A percentile compares a stretch with the other conserved stretches of the same genome.
phyloP scores from a whole-genome alignment of 371 early-diverging fungal genomes.

The Apophysomyces variabilis region DNA sequence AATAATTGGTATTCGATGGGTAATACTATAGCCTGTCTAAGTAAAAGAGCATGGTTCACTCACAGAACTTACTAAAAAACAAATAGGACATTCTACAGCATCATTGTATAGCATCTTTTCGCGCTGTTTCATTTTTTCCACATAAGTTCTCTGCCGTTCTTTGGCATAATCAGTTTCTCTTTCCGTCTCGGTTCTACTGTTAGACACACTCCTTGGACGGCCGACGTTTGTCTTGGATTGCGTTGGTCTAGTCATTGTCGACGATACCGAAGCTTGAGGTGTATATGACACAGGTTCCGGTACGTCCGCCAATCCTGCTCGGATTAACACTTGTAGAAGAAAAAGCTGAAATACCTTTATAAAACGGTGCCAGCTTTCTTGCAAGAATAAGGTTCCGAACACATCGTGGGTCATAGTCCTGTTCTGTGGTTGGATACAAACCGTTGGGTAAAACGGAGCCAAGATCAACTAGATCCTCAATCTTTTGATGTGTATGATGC shows the following conservation, averaged over 20 bases:
- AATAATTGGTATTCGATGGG: conserved; percentile 88
- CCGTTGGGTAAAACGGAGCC: conserved; percentile 65
- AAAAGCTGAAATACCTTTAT: conserved; percentile 12
- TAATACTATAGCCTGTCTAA: conserved; percentile 67
- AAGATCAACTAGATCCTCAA: conserved; percentile 52
- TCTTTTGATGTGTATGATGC: background rate
- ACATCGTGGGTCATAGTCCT: conserved; percentile 70
- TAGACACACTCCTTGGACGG: conserved; percentile 43
- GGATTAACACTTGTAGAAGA: background rate
- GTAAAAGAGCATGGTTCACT: background rate
- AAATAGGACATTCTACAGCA: conserved; percentile 92
- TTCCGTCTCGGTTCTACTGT: conserved; percentile 18
- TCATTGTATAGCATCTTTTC: conserved; percentile 42
- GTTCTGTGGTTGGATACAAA: conserved; percentile 59
- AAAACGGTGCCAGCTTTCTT: conserved; percentile 13
- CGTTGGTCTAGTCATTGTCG: conserved; percentile 7
- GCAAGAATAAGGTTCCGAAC: conserved; percentile 56
- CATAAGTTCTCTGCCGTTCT: conserved; percentile 21
- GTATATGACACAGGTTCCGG: conserved; percentile 38
- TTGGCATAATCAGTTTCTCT: conserved; percentile 2
- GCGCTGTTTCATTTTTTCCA: conserved; percentile 15
- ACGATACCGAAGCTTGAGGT: conserved; percentile 31
- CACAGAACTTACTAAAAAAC: conserved; percentile 73
- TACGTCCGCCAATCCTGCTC: conserved; percentile 29
- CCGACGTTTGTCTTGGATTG: conserved; percentile 4